Conservation (phyloP, 352 stramenopile genomes). For the Pythium sp. region DNA sequence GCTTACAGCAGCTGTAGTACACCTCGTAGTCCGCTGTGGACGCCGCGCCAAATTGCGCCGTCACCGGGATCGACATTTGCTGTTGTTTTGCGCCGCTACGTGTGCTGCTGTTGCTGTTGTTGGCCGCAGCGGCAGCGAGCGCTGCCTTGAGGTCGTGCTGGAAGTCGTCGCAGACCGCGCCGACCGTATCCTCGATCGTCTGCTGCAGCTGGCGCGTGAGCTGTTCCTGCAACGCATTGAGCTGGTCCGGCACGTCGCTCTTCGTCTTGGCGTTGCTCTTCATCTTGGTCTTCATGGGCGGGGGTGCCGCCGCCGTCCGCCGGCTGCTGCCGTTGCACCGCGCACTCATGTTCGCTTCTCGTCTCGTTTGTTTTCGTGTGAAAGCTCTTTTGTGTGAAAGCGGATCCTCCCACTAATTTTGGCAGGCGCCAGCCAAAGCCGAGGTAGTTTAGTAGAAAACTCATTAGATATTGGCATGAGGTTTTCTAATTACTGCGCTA, state of each 20-base stretch:
- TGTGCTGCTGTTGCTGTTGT: background rate
- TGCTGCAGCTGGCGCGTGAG: constrained; percentile 43
- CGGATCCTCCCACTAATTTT: no score
- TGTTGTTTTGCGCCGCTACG: background rate
- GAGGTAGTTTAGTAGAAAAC: no score
- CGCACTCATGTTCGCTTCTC: constrained; percentile 6
- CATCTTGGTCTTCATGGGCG: constrained; percentile 11
- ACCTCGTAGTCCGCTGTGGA: constrained; percentile 43
- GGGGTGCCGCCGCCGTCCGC: background rate
- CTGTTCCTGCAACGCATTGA: constrained; percentile 26
- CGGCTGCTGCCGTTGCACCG: background rate
- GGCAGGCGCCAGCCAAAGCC: no score
- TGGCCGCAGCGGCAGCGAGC: background rate
- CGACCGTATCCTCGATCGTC: constrained; percentile 48
- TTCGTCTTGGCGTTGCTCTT: background rate
- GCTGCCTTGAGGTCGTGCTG: constrained; percentile 16
- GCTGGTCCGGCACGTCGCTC: constrained; percentile 14
- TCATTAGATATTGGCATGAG: no score
- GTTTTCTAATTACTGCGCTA: no score
- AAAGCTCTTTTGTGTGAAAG: background rate
- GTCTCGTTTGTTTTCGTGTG: background rate
- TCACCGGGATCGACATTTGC: constrained; percentile 16
- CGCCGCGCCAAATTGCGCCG: constrained; percentile 15
- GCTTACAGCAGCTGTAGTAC: constrained; percentile 57
- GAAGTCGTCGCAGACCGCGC: constrained; percentile 47